These are phyloP conservation scores for Fusarium nygamai DNA, from an alignment of 2,329 filamentous ascomycete species.

Conservation along the genomic window DNA sequence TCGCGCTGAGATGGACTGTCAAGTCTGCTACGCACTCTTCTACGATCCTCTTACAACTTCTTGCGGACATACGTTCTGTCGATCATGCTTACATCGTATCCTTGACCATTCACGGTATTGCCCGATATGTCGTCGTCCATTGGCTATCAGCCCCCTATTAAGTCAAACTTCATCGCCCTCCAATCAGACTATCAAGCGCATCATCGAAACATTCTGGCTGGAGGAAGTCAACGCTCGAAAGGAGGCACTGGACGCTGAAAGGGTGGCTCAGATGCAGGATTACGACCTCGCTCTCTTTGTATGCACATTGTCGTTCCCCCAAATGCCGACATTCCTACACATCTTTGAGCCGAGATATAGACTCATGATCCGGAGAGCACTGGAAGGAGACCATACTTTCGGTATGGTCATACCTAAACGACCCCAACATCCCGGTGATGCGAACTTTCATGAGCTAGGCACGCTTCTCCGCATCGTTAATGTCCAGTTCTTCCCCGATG, in stretches of 20 bases:
- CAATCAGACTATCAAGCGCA: constrained; percentile 70
- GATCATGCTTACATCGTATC: constrained; percentile 78
- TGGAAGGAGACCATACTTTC: constrained; percentile 80
- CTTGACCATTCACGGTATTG: constrained; percentile 82
- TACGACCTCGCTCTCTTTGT: constrained; percentile 79
- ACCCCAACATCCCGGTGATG: constrained; percentile 47
- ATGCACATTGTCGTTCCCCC: constrained; percentile 82
- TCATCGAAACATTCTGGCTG: constrained; percentile 76
- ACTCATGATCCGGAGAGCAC: constrained; percentile 83
- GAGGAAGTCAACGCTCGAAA: constrained; percentile 69
- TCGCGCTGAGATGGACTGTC: constrained; percentile 82
- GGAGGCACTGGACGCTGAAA: constrained; percentile 66
- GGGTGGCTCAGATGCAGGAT: constrained; percentile 64
- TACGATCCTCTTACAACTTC: constrained; percentile 84
- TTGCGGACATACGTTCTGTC: constrained; percentile 92
- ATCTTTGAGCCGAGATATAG: constrained; percentile 94
- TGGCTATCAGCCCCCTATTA: constrained; percentile 62
- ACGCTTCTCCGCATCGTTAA: constrained; percentile 81
- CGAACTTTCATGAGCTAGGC: constrained; percentile 75
- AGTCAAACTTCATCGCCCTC: constrained; percentile 55
- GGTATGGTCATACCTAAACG: constrained; percentile 84
- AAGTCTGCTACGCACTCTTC: constrained; percentile 85
- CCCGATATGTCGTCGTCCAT: constrained; percentile 77
- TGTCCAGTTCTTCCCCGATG: constrained; percentile 78
- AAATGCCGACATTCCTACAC: constrained; percentile 86